Base-by-base conservation (phyloP, 2,329 filamentous ascomycete species). In the Metarhizium rileyi region DNA sequence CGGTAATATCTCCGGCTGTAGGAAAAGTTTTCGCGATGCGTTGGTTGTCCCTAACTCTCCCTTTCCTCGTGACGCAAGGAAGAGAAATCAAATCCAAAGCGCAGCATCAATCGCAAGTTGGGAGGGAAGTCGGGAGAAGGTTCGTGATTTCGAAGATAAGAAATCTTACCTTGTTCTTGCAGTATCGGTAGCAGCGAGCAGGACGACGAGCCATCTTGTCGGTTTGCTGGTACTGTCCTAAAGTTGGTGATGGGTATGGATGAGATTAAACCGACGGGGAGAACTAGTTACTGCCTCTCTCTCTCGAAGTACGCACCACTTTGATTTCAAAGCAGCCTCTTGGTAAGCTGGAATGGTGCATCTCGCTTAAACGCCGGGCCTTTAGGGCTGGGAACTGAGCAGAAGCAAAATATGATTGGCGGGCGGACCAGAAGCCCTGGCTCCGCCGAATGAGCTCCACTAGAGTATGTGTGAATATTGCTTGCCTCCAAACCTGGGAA, bases 181-280 rank as follows among this genome's bases (percentile, higher is more conserved):
- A 98, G 87, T 98, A 98, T 72, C 93, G 86, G 84, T 95, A 98
- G 81, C 93, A 98, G 81, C 93, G 87, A 71, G 93, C 93, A 71
- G 93, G 93, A 87, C 93, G 90, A 77, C 93, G 90, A 71, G 93
- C 93, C 93, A 98, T 98, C 81, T 85, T 90, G 85, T 84, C 81
- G 76, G 79, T 81, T 64, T 64, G 58, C 65, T 67, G 61, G 54
- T 56, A 22, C 50, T 57, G 55, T 63, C 59, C 63, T 56, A 54
- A 50, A 53, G 47, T 58, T 58, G 57, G 58, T 69, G 65, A 57
- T 66, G 62, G 65, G 64, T 63, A 63, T 59, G 61, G 61, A 56
- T 59, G 62, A 61, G 57, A 60, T 59, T 56, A 57, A 55, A 55
- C 55, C 56, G 55, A 52, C 55, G 54, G 53, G 55, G 58, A 56